These are phyloP conservation scores for Citrus trifoliata DNA, from an alignment of 345 rosid species.

Conservation along the genomic window DNA sequence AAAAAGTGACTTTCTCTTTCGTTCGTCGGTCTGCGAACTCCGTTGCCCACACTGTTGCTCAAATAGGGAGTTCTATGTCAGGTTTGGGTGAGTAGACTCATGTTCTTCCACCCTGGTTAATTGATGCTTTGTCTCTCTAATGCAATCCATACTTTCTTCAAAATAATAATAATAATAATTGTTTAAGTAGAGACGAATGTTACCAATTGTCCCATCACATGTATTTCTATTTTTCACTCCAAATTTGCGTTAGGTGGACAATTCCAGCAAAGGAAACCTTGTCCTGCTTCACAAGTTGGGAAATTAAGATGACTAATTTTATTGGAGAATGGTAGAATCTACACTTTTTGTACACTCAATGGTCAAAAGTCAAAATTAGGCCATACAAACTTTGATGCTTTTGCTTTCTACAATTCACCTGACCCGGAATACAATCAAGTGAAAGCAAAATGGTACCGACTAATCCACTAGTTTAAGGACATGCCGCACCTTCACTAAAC, in stretches of 20 bases:
- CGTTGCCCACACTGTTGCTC: too few relatives aligned
- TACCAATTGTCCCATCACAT: neutral
- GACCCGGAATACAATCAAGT: neutral
- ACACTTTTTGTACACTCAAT: constrained; percentile 20
- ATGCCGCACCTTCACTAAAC: neutral
- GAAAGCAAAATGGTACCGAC: neutral
- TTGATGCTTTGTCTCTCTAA: too few relatives aligned
- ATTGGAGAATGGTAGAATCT: constrained; percentile 13
- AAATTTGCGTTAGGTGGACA: neutral
- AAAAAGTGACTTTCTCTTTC: too few relatives aligned
- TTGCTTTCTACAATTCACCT: constrained; percentile 14
- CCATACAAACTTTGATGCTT: constrained; percentile 10
- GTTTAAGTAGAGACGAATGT: neutral
- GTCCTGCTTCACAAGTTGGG: too few relatives aligned
- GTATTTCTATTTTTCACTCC: too few relatives aligned
- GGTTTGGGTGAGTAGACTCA: too few relatives aligned
- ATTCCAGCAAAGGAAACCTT: neutral
- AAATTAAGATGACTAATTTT: neutral
- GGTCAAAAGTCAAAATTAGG: neutral
- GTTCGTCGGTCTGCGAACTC: too few relatives aligned
- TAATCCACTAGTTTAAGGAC: neutral
- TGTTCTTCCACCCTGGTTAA: too few relatives aligned
- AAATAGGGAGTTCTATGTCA: too few relatives aligned
- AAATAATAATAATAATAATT: too few relatives aligned
- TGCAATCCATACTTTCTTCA: too few relatives aligned